Conservation (phyloP, 805 yeast genomes). For the Saturnispora dispora region DNA sequence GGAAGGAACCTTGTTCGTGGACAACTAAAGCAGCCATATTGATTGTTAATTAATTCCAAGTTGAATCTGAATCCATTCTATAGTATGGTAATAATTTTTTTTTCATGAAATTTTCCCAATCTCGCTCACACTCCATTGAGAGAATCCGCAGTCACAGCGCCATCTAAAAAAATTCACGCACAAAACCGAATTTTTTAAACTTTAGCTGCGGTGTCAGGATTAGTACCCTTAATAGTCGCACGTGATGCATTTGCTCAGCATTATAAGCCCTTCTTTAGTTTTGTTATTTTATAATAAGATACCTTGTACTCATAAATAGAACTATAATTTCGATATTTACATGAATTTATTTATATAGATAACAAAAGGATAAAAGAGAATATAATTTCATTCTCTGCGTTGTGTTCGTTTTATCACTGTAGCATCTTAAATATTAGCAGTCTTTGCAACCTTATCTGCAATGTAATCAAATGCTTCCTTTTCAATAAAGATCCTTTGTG, state of each 20-base stretch:
- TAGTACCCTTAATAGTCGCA: neutral
- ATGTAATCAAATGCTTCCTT: conserved; percentile 60
- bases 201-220: neutral
- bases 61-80: neutral
- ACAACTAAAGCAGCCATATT: conserved; percentile 48
- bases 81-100: neutral
- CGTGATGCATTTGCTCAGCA: neutral
- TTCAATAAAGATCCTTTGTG: conserved; percentile 69
- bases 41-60: conserved; percentile 1
- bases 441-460: conserved; percentile 25
- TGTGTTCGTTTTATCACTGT: neutral
- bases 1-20: conserved; percentile 99
- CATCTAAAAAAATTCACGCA: neutral
- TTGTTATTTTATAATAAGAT: no score
- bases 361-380: neutral
- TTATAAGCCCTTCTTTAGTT: neutral
- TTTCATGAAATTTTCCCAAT: conserved; percentile 5
- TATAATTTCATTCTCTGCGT: neutral
- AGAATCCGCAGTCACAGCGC: conserved; percentile 1
- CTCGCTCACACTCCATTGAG: neutral
- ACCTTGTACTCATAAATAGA: no score
- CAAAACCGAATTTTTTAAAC: neutral
- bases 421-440: conserved; percentile 11
- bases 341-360: neutral
- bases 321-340: neutral